Conservation (phyloP, 805 yeast species). For the Torulaspora gathmanii region DNA sequence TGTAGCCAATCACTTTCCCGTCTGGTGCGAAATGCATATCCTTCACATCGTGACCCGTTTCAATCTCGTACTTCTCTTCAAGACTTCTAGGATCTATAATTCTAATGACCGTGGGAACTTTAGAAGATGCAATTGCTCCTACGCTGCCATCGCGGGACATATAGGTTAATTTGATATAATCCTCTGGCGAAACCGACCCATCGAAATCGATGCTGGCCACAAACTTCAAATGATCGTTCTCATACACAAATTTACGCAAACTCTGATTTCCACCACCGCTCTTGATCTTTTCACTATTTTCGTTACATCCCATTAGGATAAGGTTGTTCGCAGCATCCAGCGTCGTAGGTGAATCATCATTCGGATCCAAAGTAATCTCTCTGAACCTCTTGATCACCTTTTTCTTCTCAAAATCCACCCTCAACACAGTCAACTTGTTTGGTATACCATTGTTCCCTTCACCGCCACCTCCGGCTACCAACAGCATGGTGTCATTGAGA, state of each 20-base stretch:
- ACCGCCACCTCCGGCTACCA: conserved; percentile 94
- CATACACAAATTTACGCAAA: conserved; percentile 60
- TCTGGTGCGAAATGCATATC: conserved; percentile 67
- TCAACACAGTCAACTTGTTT: conserved; percentile 68
- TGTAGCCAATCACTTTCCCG: conserved; percentile 59
- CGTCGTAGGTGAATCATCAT: conserved; percentile 87
- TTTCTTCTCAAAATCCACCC: conserved; percentile 49
- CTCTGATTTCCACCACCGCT: conserved; percentile 60
- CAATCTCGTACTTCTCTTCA: conserved; percentile 50
- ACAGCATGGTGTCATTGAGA: conserved; percentile 51
- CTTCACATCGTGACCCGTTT: conserved; percentile 50
- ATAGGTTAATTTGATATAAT: conserved; percentile 55
- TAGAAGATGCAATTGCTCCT: conserved; percentile 67
- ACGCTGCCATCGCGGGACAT: conserved; percentile 55
- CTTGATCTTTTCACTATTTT: conserved; percentile 52
- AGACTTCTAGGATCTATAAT: conserved; percentile 55
- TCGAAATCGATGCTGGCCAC: conserved; percentile 55
- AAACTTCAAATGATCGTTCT: conserved; percentile 57
- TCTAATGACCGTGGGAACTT: conserved; percentile 57
- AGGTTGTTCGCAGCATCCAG: conserved; percentile 49
- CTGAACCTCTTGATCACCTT: conserved; percentile 52
- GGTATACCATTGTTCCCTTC: conserved; percentile 87
- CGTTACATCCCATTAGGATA: conserved; percentile 74
- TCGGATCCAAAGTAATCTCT: conserved; percentile 54
- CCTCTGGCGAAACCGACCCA: conserved; percentile 45